Evolutionary conservation across 2,329 filamentous ascomycete genomes (phyloP), one percentile per base, ranked within the genome.

Genomic region (Magnaporthiopsis incrustans): DNA sequence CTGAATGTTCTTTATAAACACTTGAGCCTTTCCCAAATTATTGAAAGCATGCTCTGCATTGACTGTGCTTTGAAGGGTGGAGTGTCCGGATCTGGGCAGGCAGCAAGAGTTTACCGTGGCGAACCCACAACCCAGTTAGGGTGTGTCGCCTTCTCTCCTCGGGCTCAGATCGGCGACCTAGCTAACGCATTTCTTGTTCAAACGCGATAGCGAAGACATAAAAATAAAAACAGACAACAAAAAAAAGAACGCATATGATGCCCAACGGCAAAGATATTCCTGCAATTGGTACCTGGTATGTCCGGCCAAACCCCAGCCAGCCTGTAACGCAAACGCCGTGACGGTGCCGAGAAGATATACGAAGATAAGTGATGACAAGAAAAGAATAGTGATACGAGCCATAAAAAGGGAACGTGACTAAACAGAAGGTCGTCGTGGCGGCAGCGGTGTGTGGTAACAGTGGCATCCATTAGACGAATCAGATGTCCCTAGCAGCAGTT

Each of bases 201-300:
- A 8, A 10, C 44, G 10, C 7, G 44, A 53, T 53, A 11, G 44
- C 8, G 11, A 18, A 11, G 18, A 10, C 35, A 30, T 50, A 63
- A 12, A 57, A 56, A 26, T 18, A 30, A 63, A 63, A 14, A 35
- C 35, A 26, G 12, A 44, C 15, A 50, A 33, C 56, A 22, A 22
- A 57, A 27, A 27, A 61, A 62, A 44, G 27, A 60, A 33, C 60
- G 50, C 64, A 62, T 50, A 35, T 33, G 50, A 27, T 58, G 57
- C 44, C 57, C 35, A 8, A 4, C 2, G 30, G 44, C 44, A 53
- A 10, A n/a, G 2, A 53, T n/a, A 53, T n/a, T 53, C 22, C 44
- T 53, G 44, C 18, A 53, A 25, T 53, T 53, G 30, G 30, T 30
- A 53, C 44, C 44, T 53, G 44, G 44, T 53, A 53, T 53, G 44